These are phyloP conservation scores for Gardenia jasminoides DNA, from an alignment of 257 asterid genomes.

Conservation along the genomic window DNA sequence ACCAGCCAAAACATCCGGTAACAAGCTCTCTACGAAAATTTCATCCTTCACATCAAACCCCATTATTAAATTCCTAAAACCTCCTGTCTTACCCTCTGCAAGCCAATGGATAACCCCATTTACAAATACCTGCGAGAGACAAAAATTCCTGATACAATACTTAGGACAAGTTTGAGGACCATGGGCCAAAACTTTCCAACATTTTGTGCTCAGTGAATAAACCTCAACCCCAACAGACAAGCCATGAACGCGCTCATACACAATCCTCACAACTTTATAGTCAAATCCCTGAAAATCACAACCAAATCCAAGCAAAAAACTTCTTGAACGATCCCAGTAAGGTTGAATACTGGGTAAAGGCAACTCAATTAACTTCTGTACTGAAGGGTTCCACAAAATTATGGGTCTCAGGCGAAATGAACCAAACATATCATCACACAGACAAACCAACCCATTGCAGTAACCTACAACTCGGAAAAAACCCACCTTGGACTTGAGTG, in stretches of 20 bases:
- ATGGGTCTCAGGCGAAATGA: background rate
- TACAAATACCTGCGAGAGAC: background rate
- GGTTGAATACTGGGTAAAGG: conserved; percentile 13
- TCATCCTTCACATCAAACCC: conserved; percentile 21
- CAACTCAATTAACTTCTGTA: background rate
- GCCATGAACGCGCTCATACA: background rate
- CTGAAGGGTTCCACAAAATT: conserved; percentile 17
- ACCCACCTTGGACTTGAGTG: background rate
- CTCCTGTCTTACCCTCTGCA: background rate
- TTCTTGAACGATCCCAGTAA: background rate
- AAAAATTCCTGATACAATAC: background rate
- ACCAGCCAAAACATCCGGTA: conserved; percentile 11
- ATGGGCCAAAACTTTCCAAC: conserved; percentile 10
- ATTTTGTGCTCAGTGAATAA: conserved; percentile 10
- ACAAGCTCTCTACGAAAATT: conserved; percentile 9
- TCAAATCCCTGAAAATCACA: conserved; percentile 7
- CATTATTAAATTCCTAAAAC: background rate
- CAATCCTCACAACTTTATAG: conserved; percentile 20
- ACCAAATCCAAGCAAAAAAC: conserved; percentile 18
- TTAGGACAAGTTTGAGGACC: background rate
- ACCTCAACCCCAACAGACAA: conserved; percentile 11
- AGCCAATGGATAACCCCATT: conserved; percentile 20
- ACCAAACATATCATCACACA: conserved; percentile 5
- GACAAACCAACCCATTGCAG: conserved; percentile 23
- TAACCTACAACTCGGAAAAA: conserved; percentile 15